phyloP scores from a whole-genome alignment of 257 asterid genomes.

The Verbascum thapsus region DNA sequence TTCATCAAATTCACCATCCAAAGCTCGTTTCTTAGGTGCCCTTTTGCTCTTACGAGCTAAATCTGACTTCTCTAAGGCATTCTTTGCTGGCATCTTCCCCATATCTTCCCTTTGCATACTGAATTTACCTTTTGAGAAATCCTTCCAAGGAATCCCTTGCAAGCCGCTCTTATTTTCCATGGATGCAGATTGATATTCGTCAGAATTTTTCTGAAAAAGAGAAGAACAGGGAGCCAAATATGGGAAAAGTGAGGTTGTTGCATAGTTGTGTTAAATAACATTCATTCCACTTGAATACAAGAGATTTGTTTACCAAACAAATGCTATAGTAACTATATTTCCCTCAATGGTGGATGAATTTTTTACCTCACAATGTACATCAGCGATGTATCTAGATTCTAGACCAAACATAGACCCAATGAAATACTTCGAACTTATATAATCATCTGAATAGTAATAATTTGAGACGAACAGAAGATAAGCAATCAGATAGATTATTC shows the following conservation, averaged over 20 bases:
- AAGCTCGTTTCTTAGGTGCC: constrained; percentile 73
- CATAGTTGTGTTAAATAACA: constrained; percentile 25
- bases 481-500: constrained; percentile 10
- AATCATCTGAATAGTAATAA: constrained; percentile 11
- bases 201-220: constrained; percentile 59
- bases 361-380: not conserved
- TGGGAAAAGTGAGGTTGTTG: no score
- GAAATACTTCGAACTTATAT: constrained; percentile 12
- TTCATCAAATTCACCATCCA: constrained; percentile 74
- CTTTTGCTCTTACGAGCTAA: constrained; percentile 88
- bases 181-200: constrained; percentile 47
- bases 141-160: constrained; percentile 69
- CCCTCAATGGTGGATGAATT: constrained; percentile 20
- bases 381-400: constrained; percentile 11
- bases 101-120: constrained; percentile 53
- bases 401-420: constrained; percentile 17
- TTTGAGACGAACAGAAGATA: constrained; percentile 9
- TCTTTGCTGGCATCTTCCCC: constrained; percentile 45
- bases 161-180: constrained; percentile 50
- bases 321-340: constrained; percentile 11
- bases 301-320: constrained; percentile 38
- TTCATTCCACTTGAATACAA: constrained; percentile 36
- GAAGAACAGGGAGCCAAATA: constrained; percentile 27
- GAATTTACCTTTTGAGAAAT: constrained; percentile 53
- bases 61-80: constrained; percentile 57